These are phyloP conservation scores for Jackrogersella multiformis DNA, from an alignment of 495 filamentous ascomycete species.

Conservation along the genomic window DNA sequence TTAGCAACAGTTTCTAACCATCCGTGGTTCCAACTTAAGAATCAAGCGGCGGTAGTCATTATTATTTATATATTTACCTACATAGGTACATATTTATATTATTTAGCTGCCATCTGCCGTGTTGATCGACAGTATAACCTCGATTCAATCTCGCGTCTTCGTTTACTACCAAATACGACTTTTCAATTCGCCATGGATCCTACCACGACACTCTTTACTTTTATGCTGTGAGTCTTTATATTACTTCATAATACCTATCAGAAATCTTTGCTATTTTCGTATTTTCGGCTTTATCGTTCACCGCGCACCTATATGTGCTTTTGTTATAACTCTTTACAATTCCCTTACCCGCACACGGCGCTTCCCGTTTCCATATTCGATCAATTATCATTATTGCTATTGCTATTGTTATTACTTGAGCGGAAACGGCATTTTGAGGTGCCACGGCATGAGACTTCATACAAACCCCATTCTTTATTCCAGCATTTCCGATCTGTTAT, in stretches of 20 bases:
- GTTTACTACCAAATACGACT: constrained; percentile 23
- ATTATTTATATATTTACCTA: constrained; percentile 5
- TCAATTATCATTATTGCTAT: no score
- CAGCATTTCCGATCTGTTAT: constrained; percentile 32
- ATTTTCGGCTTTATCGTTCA: constrained; percentile 11
- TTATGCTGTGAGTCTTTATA: constrained; percentile 69
- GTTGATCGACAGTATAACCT: constrained; percentile 7
- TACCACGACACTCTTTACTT: constrained; percentile 79
- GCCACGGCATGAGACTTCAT: constrained; percentile 29
- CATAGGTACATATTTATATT: background rate
- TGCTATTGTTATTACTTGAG: no score
- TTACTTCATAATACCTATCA: constrained; percentile 45
- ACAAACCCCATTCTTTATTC: constrained; percentile 37
- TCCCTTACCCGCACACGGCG: constrained; percentile 10
- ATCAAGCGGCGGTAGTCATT: constrained; percentile 31
- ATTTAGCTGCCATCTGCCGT: background rate
- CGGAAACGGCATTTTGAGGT: constrained; percentile 5
- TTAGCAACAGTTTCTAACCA: constrained; percentile 8
- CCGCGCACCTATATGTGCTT: constrained; percentile 6
- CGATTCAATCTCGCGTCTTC: background rate
- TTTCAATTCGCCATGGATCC: constrained; percentile 61
- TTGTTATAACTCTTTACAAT: background rate
- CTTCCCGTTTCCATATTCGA: constrained; percentile 28
- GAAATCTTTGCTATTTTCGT: background rate
- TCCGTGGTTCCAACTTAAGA: constrained; percentile 31